These are phyloP conservation scores for Penicillium sp. DNA, from an alignment of 2,329 filamentous ascomycete genomes.

Conservation along the genomic window DNA sequence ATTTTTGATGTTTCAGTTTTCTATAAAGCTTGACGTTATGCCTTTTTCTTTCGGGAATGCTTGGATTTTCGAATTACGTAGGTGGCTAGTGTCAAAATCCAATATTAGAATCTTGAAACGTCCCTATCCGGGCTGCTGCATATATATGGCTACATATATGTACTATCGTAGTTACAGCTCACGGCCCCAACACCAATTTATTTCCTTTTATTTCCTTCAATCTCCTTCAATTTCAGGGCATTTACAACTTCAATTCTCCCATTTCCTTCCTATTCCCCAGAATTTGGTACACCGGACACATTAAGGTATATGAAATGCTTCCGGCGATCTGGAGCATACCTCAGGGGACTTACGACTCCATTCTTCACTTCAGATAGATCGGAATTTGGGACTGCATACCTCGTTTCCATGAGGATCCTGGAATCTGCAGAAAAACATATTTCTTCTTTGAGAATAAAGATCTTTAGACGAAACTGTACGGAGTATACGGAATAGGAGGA, in stretches of 20 bases:
- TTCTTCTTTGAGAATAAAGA: not conserved
- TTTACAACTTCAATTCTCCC: not conserved
- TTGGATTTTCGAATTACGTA: not conserved
- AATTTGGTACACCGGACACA: not conserved
- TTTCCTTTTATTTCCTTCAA: no score
- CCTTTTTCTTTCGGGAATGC: slow-evolving; percentile 8
- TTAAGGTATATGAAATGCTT: not conserved
- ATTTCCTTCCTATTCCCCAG: not conserved
- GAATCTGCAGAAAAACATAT: slow-evolving; percentile 4
- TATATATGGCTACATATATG: not conserved
- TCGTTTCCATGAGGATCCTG: slow-evolving; percentile 7
- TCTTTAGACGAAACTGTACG: not conserved
- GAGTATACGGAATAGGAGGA: not conserved
- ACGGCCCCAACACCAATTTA: not conserved
- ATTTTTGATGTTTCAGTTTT: not conserved
- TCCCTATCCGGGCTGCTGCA: not conserved
- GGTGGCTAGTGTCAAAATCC: not conserved
- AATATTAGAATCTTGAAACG: not conserved
- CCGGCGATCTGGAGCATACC: not conserved
- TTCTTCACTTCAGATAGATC: slow-evolving; percentile 1
- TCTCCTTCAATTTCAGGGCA: not conserved
- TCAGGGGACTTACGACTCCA: not conserved
- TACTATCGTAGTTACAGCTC: not conserved
- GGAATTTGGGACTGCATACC: not conserved
- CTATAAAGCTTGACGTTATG: not conserved